Base-by-base conservation (phyloP, 2,329 filamentous ascomycete genomes). In the Thielaviopsis musarum region DNA sequence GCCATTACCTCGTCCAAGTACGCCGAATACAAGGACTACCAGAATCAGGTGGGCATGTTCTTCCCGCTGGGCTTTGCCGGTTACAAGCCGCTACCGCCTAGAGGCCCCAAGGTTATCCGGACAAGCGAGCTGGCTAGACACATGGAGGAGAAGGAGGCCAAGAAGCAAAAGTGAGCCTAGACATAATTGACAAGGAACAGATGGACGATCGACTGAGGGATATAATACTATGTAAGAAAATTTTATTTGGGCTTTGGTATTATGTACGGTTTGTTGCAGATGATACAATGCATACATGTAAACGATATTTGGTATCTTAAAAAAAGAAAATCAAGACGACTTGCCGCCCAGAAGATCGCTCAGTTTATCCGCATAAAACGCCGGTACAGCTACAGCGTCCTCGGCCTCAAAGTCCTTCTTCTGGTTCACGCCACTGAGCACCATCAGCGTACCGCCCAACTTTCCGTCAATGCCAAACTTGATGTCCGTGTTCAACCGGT, bases 401-500 rank as follows among this genome's bases (percentile, higher is more conserved):
- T 82, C 76, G 21, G 81, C 83, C 66, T 90, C 77, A 75, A 91
- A 88, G 61, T 96, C 87, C 59, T 86, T 85, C 72, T 91, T 89
- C 72, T 86, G 86, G 66, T 80, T 84, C 17, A 98, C 91, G 17
- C 93, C 93, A 0, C 91, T 96, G 70, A 95, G 74, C 5, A 98
- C 93, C 48, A 86, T 88, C 65, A 98, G 72, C 0, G 93, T 97
- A 0, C 93, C 93, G 19, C 93, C 93, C 28, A 98, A 77, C 64
- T 86, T 85, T 0, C 91, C 91, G 69, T 97, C 85, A 63, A 96
- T 80, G 3, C 93, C 93, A 69, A 98, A 98, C 69, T 87, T 84
- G 69, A 98, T 97, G 72, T 98, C 93, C 0, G 93, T 98, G 70
- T 97, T 88, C 64, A 95, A 75, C 30, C 93, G 79, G 70, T 98